Evolutionary conservation across 2,329 filamentous ascomycete genomes (phyloP), one percentile per base, ranked within the genome.

Genomic region (Pseudogymnoascus sp.): DNA sequence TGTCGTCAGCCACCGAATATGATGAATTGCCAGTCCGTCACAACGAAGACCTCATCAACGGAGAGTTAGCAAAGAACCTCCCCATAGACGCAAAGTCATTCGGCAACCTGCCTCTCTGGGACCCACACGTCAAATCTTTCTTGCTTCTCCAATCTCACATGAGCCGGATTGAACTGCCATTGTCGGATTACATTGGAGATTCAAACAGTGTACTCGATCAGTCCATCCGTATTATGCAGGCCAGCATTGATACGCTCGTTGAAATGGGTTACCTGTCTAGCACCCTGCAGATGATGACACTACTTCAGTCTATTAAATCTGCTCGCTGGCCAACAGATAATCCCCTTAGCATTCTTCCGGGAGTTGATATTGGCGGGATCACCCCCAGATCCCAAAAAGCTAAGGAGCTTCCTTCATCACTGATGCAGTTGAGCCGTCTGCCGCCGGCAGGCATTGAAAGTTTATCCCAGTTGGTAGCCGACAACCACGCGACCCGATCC

Each of bases 21-120:
- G 92, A 99, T 71, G 95, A 99, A 76, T 85, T 99, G 0, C 94
- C 94, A 0, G 94, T 99, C 22, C 90, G 94, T 5, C 94, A 99
- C 77, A 99, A 99, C 71, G 94, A 99, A 76, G 95, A 99, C 71
- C 84, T 99, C 47, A 92, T 99, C 79, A 99, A 99, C 72, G 89
- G 85, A 3, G 91, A 97, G 67, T 81, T 99, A 3, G 91, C 92
- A 6, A 84, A 86, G 62, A 91, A 92, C 64, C 78, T 99, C 0
- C 90, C 92, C 0, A 80, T 83, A 63, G 76, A 80, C 50, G 67
- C 67, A 16, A 75, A 75, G 16, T 58, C 57, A 38, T 74, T 76
- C 3, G 84, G 94, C 59, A 86, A 86, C 8, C 77, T 97, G 39
- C 93, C 93, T 1, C 89, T 99, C 86, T 99, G 94, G 94, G 94